Base-by-base conservation (phyloP, 148 eudicot species). In the Nepenthes mirabilis region DNA sequence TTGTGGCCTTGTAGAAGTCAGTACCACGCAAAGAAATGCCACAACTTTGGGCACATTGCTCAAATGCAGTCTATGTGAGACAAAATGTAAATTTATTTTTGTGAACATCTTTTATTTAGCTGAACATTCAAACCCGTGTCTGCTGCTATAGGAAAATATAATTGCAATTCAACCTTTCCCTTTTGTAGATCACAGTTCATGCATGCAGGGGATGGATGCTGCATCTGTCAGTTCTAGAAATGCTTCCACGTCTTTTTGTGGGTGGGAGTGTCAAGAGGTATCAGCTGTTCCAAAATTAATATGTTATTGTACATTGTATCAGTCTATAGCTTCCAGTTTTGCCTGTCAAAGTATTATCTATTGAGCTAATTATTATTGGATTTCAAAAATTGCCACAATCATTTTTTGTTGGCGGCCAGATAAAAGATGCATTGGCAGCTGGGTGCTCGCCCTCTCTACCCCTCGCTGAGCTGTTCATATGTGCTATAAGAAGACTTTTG, bases 221-320 rank as follows among this genome's bases (percentile, higher is more conserved):
- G 43, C 72, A 37, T 71, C 77, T 64, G 40, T 40, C 47, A 64
- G 61, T 66, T 64, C 74, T 37, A 71, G 63, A 66, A 62, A 40
- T 70, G 69, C 71, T 10, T 49, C 52, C 12, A 23, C 49, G 54
- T 65, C 82, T 57, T 89, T 93, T 62, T 93, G 99, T 72, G 87
- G 83, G 70, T 67, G 47, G 70, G 72, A 66, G 37, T 93, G 99
- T 80, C 89, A 69, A 68, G 87, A 89, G 99, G 99, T 93, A 88
- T 48, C 57, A 0, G 10, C 8, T 4, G 45, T 3, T 40, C 8
- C 45, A 3, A 8, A 40, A 40, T 40, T 4, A 8, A 40, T 8
- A 40, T 40, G 4, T 40, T 8, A 40, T 40, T 40, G 8, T 40
- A 40, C 4, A 3, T 4, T 40, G 45, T 23, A 23, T 23, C 23